Percentiles rank a stretch among this genome's conserved stretches.
phyloP scores from a whole-genome alignment of 73 alveolate genomes.

The Symbiodinium natans region DNA sequence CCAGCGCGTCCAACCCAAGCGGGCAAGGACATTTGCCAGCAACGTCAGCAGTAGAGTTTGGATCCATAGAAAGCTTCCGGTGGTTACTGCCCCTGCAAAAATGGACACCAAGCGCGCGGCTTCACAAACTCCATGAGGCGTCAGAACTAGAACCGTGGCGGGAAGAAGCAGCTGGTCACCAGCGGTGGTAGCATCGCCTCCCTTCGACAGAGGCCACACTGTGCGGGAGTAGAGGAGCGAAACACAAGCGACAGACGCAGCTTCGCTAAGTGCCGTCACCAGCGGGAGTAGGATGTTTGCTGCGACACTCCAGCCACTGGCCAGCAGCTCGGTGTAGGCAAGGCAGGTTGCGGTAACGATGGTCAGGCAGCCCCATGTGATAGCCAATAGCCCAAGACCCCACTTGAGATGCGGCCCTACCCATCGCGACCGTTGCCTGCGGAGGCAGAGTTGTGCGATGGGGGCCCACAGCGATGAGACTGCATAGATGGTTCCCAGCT shows the following conservation, averaged over 20 bases:
- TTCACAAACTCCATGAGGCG: background rate
- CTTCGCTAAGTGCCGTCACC: background rate
- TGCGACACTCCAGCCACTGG: background rate
- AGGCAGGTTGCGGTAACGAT: background rate
- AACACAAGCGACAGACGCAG: background rate
- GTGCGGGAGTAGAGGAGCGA: background rate
- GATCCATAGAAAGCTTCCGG: background rate
- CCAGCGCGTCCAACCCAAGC: slow-evolving; percentile 14
- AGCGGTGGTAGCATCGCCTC: background rate
- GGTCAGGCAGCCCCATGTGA: background rate
- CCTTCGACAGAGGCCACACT: background rate
- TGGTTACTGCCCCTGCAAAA: background rate
- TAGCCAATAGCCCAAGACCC: background rate
- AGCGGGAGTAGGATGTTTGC: background rate
- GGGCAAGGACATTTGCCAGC: background rate
- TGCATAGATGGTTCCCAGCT: background rate
- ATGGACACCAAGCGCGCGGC: background rate
- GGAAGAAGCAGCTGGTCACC: background rate
- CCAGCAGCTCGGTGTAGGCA: background rate
- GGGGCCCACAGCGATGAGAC: background rate
- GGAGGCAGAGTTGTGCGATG: background rate
- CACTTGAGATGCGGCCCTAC: background rate
- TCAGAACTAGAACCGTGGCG: background rate
- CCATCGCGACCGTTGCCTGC: background rate
- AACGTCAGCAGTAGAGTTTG: background rate